These are phyloP conservation scores for Pythium guiyangense DNA, from an alignment of 352 stramenopile species.

Conservation along the genomic window DNA sequence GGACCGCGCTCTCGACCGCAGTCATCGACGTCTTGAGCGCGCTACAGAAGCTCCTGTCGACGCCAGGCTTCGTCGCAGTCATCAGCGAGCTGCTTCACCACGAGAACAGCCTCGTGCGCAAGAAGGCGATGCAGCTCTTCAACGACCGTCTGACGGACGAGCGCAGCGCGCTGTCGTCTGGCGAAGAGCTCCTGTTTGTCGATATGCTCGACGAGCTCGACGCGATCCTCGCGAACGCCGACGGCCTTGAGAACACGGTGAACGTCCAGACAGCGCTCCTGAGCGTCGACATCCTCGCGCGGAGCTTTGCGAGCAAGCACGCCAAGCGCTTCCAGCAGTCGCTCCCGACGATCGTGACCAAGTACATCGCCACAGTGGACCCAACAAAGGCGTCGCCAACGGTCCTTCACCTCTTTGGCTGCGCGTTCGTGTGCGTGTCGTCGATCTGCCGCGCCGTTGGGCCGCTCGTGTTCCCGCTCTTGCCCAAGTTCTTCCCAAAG, in stretches of 20 bases:
- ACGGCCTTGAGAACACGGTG: slow-evolving; percentile 57
- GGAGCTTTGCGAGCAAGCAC: slow-evolving; percentile 71
- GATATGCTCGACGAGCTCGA: slow-evolving; percentile 86
- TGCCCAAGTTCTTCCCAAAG: slow-evolving; percentile 81
- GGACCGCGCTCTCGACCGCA: slow-evolving; percentile 38
- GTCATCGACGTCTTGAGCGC: slow-evolving; percentile 75
- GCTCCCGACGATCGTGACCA: slow-evolving; percentile 60
- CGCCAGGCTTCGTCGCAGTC: slow-evolving; percentile 80
- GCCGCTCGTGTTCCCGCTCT: slow-evolving; percentile 68
- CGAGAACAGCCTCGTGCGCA: slow-evolving; percentile 82
- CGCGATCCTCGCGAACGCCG: slow-evolving; percentile 52
- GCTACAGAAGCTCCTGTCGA: slow-evolving; percentile 81
- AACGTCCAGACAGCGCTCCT: slow-evolving; percentile 84
- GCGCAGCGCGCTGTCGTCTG: slow-evolving; percentile 44
- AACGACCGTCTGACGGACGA: slow-evolving; percentile 81
- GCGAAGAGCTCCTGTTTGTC: slow-evolving; percentile 79
- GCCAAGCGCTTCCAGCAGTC: slow-evolving; percentile 70
- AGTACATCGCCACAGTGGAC: slow-evolving; percentile 55
- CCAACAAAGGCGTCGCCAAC: slow-evolving; percentile 38
- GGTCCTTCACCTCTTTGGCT: slow-evolving; percentile 70
- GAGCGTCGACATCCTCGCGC: slow-evolving; percentile 79
- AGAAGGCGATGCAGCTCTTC: slow-evolving; percentile 87
- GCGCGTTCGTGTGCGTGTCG: slow-evolving; percentile 77
- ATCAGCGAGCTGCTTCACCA: slow-evolving; percentile 83
- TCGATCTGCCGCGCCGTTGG: slow-evolving; percentile 69